phyloP scores from a whole-genome alignment of 2,329 filamentous ascomycete species.

The Neonectria punicea region DNA sequence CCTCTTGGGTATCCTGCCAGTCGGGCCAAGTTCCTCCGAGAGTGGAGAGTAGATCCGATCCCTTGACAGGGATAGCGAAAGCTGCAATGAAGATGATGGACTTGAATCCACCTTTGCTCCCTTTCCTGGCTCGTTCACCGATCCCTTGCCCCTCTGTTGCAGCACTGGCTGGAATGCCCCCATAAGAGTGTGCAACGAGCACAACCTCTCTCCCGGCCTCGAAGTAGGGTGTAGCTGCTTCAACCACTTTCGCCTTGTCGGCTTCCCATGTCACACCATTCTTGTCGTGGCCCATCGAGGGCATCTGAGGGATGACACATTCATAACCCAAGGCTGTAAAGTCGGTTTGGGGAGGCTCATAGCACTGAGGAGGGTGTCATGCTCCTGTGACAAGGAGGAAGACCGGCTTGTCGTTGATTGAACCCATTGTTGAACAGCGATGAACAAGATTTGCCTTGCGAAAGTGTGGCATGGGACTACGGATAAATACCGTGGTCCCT shows the following conservation, averaged over 20 bases:
- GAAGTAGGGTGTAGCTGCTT: background rate
- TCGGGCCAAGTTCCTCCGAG: background rate
- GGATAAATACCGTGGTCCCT: too few relatives aligned
- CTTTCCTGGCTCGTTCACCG: conserved; percentile 38
- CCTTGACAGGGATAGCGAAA: conserved; percentile 35
- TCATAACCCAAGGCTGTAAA: background rate
- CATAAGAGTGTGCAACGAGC: conserved; percentile 40
- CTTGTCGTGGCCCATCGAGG: background rate
- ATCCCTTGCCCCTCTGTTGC: conserved; percentile 40
- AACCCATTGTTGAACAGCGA: too few relatives aligned
- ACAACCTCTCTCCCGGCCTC: conserved; percentile 21
- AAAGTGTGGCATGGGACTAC: too few relatives aligned
- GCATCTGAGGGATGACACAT: background rate
- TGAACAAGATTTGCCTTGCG: too few relatives aligned
- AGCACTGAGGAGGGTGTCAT: conserved; percentile 24
- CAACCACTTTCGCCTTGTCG: conserved; percentile 19
- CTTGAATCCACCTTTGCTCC: conserved; percentile 43
- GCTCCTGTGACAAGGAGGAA: conserved; percentile 25
- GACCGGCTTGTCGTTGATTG: conserved; percentile 1
- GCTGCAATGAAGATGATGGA: conserved; percentile 43
- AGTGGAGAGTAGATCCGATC: background rate
- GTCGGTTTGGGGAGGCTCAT: background rate
- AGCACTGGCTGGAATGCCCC: conserved; percentile 45
- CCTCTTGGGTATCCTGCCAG: too few relatives aligned
- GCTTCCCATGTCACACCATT: too few relatives aligned